Evolutionary conservation across 176 grass and related monocot species (phyloP), one percentile per base, ranked within the genome.

Genomic region (Oropetium thomaeum): DNA sequence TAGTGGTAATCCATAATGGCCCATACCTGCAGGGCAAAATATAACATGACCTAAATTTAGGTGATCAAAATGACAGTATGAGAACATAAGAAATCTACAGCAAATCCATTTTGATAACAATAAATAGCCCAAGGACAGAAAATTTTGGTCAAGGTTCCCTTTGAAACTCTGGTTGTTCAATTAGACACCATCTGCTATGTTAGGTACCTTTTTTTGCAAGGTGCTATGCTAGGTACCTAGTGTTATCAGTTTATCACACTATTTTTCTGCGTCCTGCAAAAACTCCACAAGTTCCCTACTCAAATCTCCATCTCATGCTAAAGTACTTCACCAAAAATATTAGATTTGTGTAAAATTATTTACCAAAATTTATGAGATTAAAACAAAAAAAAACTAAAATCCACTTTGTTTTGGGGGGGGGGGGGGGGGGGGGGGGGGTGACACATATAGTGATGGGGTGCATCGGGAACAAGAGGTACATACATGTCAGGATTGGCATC

Each of bases 401-500:
- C 35, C 15, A 44, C 1, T 45, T 70, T 53, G 38, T 66, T 38
- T n/a, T n/a, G n/a, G n/a, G n/a, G n/a, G n/a, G n/a, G n/a, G n/a
- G n/a, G n/a, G n/a, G n/a, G n/a, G n/a, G n/a, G n/a, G n/a, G n/a
- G n/a, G n/a, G 19, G 67, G 69, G 79, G 41, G 27, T 67, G 51
- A 37, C 52, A 28, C 10, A 79, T 62, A 43, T 69, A 31, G 45
- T 19, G 51, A 65, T 71, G 32, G 6, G 32, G 17, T 45, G 11
- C 0, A 28, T 62, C 10, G 7, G 27, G 9, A 38, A 64, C 23
- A 58, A n/a, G 68, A 71, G 19, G 19, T 65, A 95, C 82, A 88
- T 82, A 99, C 91, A 99, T 83, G 86, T 99, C 96, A 73, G 96
- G 96, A 90, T 95, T 99, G 65, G 70, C 75, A 79, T 95, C 91